phyloP scores from a whole-genome alignment of 768 basidiomycete genomes.

The Phaeotremella skinneri region DNA sequence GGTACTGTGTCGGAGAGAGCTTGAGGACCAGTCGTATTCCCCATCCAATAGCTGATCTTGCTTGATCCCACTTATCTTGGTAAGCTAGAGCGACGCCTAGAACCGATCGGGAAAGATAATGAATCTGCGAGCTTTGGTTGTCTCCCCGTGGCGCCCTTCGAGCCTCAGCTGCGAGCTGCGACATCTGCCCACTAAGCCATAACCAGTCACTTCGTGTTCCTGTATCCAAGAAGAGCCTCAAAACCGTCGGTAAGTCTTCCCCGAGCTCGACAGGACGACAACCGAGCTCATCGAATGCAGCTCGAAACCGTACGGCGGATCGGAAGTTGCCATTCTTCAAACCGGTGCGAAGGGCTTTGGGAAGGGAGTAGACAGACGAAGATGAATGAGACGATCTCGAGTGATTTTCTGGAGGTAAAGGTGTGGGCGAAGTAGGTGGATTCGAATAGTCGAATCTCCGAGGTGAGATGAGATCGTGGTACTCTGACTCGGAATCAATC shows the following conservation, averaged over 20 bases:
- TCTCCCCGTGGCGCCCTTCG: background rate
- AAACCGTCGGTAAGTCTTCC: conserved; percentile 9
- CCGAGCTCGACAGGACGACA: background rate
- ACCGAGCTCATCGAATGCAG: background rate
- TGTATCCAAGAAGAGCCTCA: conserved; percentile 8
- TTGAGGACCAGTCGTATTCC: background rate
- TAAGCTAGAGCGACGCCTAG: conserved; percentile 12
- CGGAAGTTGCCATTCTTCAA: background rate
- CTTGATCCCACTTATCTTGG: conserved; percentile 4
- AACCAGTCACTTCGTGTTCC: conserved; percentile 16
- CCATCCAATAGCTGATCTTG: conserved; percentile 5
- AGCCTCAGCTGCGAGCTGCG: background rate
- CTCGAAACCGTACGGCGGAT: background rate
- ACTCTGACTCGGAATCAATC: background rate
- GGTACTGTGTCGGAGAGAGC: background rate
- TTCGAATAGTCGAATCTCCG: background rate
- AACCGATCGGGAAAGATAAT: background rate
- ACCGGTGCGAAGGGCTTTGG: background rate
- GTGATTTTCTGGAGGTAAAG: background rate
- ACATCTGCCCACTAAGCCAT: conserved; percentile 11
- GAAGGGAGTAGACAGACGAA: conserved; percentile 2
- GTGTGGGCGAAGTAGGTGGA: background rate
- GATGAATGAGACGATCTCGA: background rate
- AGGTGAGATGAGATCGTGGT: background rate
- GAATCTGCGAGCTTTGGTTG: background rate